Percentiles rank a stretch among this genome's conserved stretches.
These are phyloP conservation scores for Fusarium kyushuense DNA, from an alignment of 2,329 filamentous ascomycete genomes.

Conservation along the genomic window DNA sequence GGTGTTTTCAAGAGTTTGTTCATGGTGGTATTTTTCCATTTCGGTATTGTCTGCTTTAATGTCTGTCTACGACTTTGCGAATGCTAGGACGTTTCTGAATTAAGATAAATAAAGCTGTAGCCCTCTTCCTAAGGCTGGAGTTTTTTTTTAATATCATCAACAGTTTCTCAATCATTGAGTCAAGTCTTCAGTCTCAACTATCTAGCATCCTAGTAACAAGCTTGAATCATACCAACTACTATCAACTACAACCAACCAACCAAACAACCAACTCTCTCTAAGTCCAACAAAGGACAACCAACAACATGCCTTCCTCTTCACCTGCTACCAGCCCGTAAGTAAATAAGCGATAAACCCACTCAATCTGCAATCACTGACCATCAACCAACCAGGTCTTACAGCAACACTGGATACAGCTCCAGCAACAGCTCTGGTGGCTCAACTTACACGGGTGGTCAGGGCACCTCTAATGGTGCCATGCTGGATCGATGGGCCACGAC, in stretches of 20 bases:
- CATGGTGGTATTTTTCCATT: slow-evolving; percentile 36
- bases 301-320: slow-evolving; percentile 31
- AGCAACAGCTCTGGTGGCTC: slow-evolving; percentile 20
- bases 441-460: slow-evolving; percentile 32
- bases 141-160: slow-evolving; percentile 3
- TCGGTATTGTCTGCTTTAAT: slow-evolving; percentile 8
- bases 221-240: not conserved
- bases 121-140: not conserved
- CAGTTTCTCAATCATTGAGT: not conserved
- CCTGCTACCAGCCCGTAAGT: slow-evolving; percentile 27
- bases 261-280: not conserved
- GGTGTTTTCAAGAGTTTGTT: slow-evolving; percentile 3
- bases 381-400: slow-evolving; percentile 15
- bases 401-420: not conserved
- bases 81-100: not conserved
- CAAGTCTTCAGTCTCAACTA: not conserved
- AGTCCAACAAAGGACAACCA: slow-evolving; percentile 3
- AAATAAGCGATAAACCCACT: not conserved
- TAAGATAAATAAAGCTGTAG: not conserved
- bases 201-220: not conserved
- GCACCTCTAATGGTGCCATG: slow-evolving; percentile 10
- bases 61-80: slow-evolving; percentile 23
- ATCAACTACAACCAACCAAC: slow-evolving; percentile 8
- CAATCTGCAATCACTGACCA: not conserved
- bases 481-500: slow-evolving; percentile 26